phyloP scores from a whole-genome alignment of 305 asterid genomes.

The Nicotiana rustica region DNA sequence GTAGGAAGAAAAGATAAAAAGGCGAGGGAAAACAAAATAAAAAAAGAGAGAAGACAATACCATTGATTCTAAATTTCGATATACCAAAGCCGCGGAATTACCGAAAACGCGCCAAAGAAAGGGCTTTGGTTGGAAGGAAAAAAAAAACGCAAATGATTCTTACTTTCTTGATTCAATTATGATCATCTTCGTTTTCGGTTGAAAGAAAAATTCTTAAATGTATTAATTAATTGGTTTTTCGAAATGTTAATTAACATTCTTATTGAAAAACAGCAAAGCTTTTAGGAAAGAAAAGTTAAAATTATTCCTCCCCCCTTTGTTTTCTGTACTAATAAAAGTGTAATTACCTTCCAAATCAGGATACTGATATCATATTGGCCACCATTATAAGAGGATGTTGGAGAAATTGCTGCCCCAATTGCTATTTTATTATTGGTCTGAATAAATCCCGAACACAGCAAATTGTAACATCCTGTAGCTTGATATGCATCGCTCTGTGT shows the following conservation, averaged over 20 bases:
- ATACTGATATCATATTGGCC: constrained; percentile 96
- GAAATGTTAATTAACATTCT: background rate
- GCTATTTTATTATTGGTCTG: constrained; percentile 91
- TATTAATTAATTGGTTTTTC: background rate
- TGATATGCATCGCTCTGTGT: constrained; percentile 96
- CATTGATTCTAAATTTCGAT: background rate
- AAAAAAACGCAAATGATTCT: too few species aligned
- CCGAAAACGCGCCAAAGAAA: too few species aligned
- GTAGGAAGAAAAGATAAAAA: background rate
- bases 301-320: background rate
- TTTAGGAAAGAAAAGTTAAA: background rate
- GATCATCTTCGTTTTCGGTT: background rate
- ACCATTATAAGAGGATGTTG: constrained; percentile 74
- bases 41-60: background rate
- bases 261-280: background rate
- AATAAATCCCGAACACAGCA: constrained; percentile 96
- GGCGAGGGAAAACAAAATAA: background rate
- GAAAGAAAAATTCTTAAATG: background rate
- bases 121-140: too few species aligned
- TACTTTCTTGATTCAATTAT: background rate
- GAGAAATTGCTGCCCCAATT: constrained; percentile 98
- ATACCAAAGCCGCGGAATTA: too few species aligned
- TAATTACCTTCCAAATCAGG: constrained; percentile 90
- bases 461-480: constrained; percentile 95
- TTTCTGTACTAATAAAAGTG: background rate